Percentiles rank a stretch among this genome's conserved stretches.
These are phyloP conservation scores for Colletotrichum sp. DNA, from an alignment of 2,329 filamentous ascomycete species.

Conservation along the genomic window DNA sequence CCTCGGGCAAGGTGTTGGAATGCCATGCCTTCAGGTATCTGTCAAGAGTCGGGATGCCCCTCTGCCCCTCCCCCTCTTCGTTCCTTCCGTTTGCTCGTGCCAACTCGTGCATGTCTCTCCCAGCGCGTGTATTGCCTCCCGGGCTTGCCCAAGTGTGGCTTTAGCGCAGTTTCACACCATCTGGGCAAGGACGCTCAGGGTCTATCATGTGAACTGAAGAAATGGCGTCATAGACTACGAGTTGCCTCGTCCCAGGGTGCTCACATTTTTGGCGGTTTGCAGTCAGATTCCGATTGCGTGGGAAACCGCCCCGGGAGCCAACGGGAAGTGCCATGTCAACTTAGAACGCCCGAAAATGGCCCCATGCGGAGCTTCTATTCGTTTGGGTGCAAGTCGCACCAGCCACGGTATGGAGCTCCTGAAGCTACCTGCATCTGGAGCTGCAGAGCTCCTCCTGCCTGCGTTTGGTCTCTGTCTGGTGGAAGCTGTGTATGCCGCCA, in stretches of 20 bases:
- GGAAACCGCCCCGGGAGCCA: background rate
- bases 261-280: background rate
- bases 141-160: slow-evolving; percentile 6
- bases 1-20: background rate
- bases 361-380: background rate
- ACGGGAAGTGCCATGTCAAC: slow-evolving; percentile 1
- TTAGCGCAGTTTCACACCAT: slow-evolving; percentile 20
- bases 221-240: slow-evolving; percentile 21
- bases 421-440: background rate
- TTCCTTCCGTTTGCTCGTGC: background rate
- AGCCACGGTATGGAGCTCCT: slow-evolving; percentile 12
- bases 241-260: background rate
- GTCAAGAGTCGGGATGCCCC: background rate
- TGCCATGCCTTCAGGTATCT: background rate
- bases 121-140: slow-evolving; percentile 3
- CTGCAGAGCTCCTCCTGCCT: background rate
- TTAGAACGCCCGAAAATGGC: background rate
- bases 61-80: slow-evolving; percentile 9
- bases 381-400: slow-evolving; percentile 2
- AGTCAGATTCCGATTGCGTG: background rate
- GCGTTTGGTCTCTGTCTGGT: background rate
- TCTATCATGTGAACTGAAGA: slow-evolving; percentile 21
- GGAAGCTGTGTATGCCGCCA: background rate
- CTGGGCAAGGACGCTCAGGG: slow-evolving; percentile 17
- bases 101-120: background rate